Conservation (phyloP, 805 yeast genomes). For the Wickerhamomyces pijperi region DNA sequence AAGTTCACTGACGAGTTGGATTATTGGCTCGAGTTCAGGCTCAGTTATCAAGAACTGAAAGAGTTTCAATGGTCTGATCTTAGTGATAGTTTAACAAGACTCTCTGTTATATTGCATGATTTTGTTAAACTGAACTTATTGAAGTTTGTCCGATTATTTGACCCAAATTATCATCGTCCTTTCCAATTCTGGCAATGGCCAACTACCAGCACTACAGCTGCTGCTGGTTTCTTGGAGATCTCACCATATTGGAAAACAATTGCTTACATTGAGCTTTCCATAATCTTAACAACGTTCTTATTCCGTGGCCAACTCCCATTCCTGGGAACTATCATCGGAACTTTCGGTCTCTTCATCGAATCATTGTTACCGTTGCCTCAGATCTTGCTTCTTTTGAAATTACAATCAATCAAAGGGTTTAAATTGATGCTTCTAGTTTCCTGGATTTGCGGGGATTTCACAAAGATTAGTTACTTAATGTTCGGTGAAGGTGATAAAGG, state of each 20-base stretch:
- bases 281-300: slow-evolving; percentile 25
- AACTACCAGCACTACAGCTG: too few relatives aligned
- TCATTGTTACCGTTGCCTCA: slow-evolving; percentile 69
- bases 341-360: slow-evolving; percentile 59
- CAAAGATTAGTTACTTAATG: slow-evolving; percentile 64
- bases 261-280: slow-evolving; percentile 17
- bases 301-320: slow-evolving; percentile 25
- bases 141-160: too few relatives aligned
- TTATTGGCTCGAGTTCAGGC: too few relatives aligned
- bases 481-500: slow-evolving; percentile 69
- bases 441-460: slow-evolving; percentile 84
- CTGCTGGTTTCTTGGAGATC: too few relatives aligned
- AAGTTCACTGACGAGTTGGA: too few relatives aligned
- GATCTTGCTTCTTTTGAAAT: slow-evolving; percentile 53
- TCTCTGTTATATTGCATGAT: too few relatives aligned
- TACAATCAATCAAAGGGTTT: slow-evolving; percentile 68
- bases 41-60: too few relatives aligned
- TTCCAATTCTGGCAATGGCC: too few relatives aligned
- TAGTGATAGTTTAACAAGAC: too few relatives aligned
- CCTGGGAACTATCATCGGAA: slow-evolving; percentile 41
- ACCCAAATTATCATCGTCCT: too few relatives aligned
- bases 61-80: too few relatives aligned
- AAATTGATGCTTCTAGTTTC: slow-evolving; percentile 62
- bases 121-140: too few relatives aligned
- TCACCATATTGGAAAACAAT: slow-evolving; percentile 1